Percentiles rank a stretch among this genome's conserved stretches.
Evolutionary conservation across 108 stramenopile genomes (phyloP).

Genomic region (Nitzschia inconspicua): DNA sequence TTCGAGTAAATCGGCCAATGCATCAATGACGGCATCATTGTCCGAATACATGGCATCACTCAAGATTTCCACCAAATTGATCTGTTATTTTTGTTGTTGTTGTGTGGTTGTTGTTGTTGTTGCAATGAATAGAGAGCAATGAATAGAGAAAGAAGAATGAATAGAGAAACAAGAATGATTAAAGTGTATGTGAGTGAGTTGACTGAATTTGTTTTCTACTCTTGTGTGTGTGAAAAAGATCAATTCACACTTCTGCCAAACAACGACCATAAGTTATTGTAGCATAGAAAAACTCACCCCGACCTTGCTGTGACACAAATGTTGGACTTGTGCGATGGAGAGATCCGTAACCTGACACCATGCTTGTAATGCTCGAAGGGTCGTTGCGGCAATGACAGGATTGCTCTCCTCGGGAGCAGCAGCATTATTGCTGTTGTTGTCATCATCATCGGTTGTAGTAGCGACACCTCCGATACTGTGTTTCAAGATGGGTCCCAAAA

Average conservation of each 20-base stretch:
- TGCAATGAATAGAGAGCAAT: background rate
- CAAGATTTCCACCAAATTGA: conserved; percentile 59
- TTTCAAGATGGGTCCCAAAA: conserved; percentile 50
- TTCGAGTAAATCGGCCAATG: conserved; percentile 70
- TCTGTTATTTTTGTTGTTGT: too few species aligned
- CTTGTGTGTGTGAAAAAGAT: background rate
- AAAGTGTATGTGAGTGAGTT: conserved; percentile 19
- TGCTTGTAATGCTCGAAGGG: conserved; percentile 30
- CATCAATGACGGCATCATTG: conserved; percentile 55
- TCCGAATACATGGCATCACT: conserved; percentile 75
- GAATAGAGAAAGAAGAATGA: conserved; percentile 4
- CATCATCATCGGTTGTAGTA: background rate
- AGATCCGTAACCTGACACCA: conserved; percentile 58
- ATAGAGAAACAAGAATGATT: conserved; percentile 14
- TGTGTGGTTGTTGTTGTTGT: too few species aligned
- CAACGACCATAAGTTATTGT: background rate
- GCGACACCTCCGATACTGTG: conserved; percentile 21
- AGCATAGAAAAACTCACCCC: conserved; percentile 23
- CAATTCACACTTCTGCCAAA: background rate
- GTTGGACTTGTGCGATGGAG: conserved; percentile 39
- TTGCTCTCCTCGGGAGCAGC: conserved; percentile 18
- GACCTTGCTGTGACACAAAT: conserved; percentile 42
- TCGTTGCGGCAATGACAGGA: conserved; percentile 34
- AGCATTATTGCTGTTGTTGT: background rate
- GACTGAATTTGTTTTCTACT: background rate